phyloP scores from a whole-genome alignment of 352 stramenopile genomes.

The Phytopythium kandeliae region DNA sequence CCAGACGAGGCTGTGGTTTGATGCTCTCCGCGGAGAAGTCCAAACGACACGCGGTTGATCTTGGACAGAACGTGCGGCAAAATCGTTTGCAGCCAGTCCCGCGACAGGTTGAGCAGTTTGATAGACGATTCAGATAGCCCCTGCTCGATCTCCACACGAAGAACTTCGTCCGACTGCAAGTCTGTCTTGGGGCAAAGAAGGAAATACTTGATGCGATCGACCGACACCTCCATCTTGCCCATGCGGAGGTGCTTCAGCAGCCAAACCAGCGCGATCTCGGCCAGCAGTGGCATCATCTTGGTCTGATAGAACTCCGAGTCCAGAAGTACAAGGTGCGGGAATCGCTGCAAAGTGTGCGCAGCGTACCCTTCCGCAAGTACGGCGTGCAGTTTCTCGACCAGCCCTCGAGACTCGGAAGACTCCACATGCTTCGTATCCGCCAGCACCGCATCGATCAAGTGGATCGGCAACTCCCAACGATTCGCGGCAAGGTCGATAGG shows the following conservation, averaged over 20 bases:
- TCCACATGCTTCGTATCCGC: slow-evolving; percentile 8
- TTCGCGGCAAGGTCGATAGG: slow-evolving; percentile 87
- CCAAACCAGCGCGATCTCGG: slow-evolving; percentile 79
- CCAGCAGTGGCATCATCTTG: slow-evolving; percentile 92
- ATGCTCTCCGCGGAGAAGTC: slow-evolving; percentile 87
- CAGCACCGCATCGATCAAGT: slow-evolving; percentile 95
- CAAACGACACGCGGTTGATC: slow-evolving; percentile 99
- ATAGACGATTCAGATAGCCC: slow-evolving; percentile 83
- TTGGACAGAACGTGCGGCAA: slow-evolving; percentile 98
- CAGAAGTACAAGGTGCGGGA: slow-evolving; percentile 97
- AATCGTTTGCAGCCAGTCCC: slow-evolving; percentile 97
- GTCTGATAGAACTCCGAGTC: slow-evolving; percentile 95
- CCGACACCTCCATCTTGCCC: slow-evolving; percentile 91
- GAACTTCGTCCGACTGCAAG: slow-evolving; percentile 63
- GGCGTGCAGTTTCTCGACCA: slow-evolving; percentile 74
- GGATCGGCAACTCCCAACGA: slow-evolving; percentile 90
- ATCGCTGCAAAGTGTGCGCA: slow-evolving; percentile 93
- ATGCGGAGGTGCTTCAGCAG: slow-evolving; percentile 88
- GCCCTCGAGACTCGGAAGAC: not conserved
- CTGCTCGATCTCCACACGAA: slow-evolving; percentile 74
- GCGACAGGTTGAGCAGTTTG: slow-evolving; percentile 98
- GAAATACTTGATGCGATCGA: slow-evolving; percentile 59
- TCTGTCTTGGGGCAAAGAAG: slow-evolving; percentile 54
- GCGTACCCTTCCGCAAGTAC: slow-evolving; percentile 90
- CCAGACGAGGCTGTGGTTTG: slow-evolving; percentile 31